Evolutionary conservation across 208 protist genomes (phyloP), one percentile per base, ranked within the genome.

Genomic region (Leishmania lainsoni): DNA sequence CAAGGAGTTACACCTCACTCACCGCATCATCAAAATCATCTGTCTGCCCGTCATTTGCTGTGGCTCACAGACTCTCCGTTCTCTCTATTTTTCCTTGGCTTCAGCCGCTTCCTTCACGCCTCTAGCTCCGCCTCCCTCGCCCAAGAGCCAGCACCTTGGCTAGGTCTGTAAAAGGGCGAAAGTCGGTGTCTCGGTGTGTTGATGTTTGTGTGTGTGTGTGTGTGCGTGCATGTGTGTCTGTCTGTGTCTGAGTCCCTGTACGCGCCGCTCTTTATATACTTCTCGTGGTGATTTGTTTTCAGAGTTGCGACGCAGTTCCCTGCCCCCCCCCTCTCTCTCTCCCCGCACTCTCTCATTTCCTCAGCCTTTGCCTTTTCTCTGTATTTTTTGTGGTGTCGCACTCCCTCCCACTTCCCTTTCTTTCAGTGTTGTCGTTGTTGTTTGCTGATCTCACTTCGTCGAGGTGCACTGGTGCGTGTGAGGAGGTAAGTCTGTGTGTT

Each of bases 161-260:
- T 63, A 10, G 26, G 58, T 29, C 26, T 9, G 58, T 63, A 32
- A 63, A 63, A 17, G 6, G 29, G 26, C 20, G 29, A 63, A 45
- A 45, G 42, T 45, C 4, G 42, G 42, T 45, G 54, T 26, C 54
- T 58, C 54, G 12, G 61, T 68, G 61, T 68, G 61, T 68, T 14
- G 12, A 68, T 32, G 20, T 68, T 12, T 29, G 61, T 45, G 65
- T 66, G 61, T 29, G 59, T 29, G 59, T 66, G 61, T 66, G 61
- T 66, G 22, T 66, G 61, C 39, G 68, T 73, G 68, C 17, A n/a
- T 71, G 66, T 71, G 66, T 48, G 66, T n/a, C 35, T 71, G 59
- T 10, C 59, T 65, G 20, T 65, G 22, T 65, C 29, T 65, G 2
- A 63, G 58, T 32, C 9, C 58, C 58, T 26, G 54, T n/a, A 1